Conservation (phyloP, 1,284 basidiomycete genomes). For the Peniophora sp. region DNA sequence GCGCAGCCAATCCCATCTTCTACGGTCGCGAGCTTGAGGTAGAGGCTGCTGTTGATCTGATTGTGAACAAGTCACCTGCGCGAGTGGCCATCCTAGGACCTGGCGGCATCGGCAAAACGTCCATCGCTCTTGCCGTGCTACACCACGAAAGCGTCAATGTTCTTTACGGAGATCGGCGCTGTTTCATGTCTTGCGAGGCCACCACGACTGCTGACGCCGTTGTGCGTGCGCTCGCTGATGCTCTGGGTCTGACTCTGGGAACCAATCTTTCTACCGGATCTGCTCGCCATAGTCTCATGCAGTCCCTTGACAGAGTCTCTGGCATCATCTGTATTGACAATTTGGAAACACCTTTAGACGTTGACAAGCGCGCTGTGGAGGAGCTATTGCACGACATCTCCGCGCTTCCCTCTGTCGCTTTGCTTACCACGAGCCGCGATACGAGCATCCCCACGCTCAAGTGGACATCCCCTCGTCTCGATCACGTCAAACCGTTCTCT, state of each 20-base stretch:
- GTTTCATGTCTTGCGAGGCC: constrained; percentile 22
- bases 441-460: not conserved
- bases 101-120: constrained; percentile 29
- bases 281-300: not conserved
- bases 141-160: constrained; percentile 10
- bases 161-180: constrained; percentile 12
- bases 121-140: constrained; percentile 19
- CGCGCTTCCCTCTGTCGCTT: not conserved
- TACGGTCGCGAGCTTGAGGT: not conserved
- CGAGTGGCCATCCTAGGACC: constrained; percentile 20
- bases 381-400: not conserved
- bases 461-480: not conserved
- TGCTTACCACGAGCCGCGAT: constrained; percentile 1
- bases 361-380: not conserved
- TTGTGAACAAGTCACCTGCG: not conserved
- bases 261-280: not conserved
- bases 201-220: constrained; percentile 13
- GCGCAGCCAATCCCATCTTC: not conserved
- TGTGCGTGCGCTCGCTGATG: constrained; percentile 12
- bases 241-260: constrained; percentile 5
- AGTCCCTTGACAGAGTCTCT: constrained; percentile 10
- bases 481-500: not conserved
- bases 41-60: not conserved
- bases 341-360: constrained; percentile 23
- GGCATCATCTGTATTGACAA: constrained; percentile 23